These are phyloP conservation scores for Hirsutella thompsonii DNA, from an alignment of 2,329 filamentous ascomycete genomes.

Conservation along the genomic window DNA sequence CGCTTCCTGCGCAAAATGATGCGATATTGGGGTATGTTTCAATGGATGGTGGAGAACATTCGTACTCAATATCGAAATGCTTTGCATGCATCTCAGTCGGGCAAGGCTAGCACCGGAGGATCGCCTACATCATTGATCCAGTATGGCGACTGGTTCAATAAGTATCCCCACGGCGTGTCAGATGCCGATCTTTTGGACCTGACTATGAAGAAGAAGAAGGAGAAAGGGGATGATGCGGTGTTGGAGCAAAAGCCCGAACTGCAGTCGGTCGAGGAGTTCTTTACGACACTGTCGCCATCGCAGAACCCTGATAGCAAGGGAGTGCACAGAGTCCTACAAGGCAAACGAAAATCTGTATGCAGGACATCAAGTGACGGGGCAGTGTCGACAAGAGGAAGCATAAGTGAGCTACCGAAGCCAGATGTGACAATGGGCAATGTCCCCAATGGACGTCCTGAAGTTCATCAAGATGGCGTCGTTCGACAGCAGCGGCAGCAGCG, in stretches of 20 bases:
- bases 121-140: constrained; percentile 61
- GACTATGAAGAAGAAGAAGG: constrained; percentile 51
- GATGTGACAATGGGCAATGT: constrained; percentile 3
- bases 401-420: constrained; percentile 1
- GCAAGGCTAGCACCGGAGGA: constrained; percentile 35
- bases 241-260: constrained; percentile 79
- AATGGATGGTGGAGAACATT: constrained; percentile 88
- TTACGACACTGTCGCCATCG: constrained; percentile 63
- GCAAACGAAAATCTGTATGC: constrained; percentile 21
- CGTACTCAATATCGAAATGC: constrained; percentile 79
- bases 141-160: constrained; percentile 95
- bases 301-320: constrained; percentile 31
- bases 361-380: constrained; percentile 18
- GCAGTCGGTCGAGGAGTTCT: constrained; percentile 92
- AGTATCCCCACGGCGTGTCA: constrained; percentile 85
- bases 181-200: constrained; percentile 74
- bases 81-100: constrained; percentile 65
- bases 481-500: constrained; percentile 10
- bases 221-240: constrained; percentile 75
- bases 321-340: constrained; percentile 7
- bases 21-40: constrained; percentile 96
- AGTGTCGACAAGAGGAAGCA: background rate
- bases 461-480: constrained; percentile 4
- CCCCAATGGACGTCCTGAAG: constrained; percentile 2
- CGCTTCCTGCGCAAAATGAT: constrained; percentile 91